Evolutionary conservation across 140 eudicot genomes (phyloP).

Genomic region (Oenanthe javanica): DNA sequence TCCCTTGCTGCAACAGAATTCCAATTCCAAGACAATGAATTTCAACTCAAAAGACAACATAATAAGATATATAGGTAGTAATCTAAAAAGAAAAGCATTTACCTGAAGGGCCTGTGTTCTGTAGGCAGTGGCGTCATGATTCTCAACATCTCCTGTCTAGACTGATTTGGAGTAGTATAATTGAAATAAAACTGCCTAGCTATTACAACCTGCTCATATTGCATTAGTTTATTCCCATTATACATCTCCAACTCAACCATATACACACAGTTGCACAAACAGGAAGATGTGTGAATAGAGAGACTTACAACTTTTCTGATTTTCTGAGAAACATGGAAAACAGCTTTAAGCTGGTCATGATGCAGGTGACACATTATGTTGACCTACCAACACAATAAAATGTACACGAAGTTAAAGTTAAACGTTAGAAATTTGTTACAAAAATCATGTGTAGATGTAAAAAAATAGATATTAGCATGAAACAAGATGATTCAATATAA

Average conservation of each 20-base stretch:
- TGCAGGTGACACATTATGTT: constrained; percentile 88
- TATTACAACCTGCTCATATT: constrained; percentile 40
- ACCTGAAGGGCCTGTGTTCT: constrained; percentile 84
- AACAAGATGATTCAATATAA: neutral
- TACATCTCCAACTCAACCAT: neutral
- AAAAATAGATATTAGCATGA: too few relatives aligned
- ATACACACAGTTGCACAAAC: neutral
- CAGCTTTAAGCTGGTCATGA: constrained; percentile 86
- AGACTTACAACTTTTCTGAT: constrained; percentile 78
- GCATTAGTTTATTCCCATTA: neutral
- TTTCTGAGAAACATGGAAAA: constrained; percentile 85
- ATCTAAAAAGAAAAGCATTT: neutral
- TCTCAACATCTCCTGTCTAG: constrained; percentile 78
- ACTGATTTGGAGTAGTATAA: constrained; percentile 84
- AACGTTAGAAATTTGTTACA: neutral
- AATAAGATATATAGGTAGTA: neutral
- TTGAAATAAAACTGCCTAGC: constrained; percentile 83
- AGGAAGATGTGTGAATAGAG: neutral
- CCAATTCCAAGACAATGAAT: neutral
- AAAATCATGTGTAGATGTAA: neutral
- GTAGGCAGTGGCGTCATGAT: constrained; percentile 75
- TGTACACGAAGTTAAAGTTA: neutral
- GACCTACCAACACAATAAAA: constrained; percentile 37
- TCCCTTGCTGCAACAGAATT: constrained; percentile 48
- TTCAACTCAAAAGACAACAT: neutral